These are phyloP conservation scores for Candolleomyces eurysporus DNA, from an alignment of 768 basidiomycete species.

Conservation along the genomic window DNA sequence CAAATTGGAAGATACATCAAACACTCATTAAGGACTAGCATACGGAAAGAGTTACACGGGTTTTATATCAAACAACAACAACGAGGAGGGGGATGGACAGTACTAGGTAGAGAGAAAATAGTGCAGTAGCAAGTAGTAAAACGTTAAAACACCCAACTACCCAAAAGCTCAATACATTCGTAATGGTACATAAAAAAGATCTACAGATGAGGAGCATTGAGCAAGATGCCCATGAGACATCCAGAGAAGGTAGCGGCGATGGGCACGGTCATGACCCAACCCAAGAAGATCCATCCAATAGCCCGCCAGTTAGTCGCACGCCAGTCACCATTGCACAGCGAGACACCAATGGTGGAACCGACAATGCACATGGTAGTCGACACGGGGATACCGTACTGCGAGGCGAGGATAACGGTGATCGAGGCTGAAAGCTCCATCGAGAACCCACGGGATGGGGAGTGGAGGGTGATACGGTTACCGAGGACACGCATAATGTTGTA, in stretches of 20 bases:
- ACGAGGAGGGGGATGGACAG: too few relatives aligned
- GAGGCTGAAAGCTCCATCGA: slow-evolving; percentile 26
- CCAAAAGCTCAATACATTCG: background rate
- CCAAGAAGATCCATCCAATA: slow-evolving; percentile 25
- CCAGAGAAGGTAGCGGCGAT: slow-evolving; percentile 17
- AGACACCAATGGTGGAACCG: slow-evolving; percentile 25
- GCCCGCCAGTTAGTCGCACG: slow-evolving; percentile 25
- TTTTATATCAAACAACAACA: too few relatives aligned
- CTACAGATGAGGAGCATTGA: slow-evolving; percentile 25
- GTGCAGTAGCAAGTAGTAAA: too few relatives aligned
- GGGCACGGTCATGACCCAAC: slow-evolving; percentile 26
- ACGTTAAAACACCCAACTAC: too few relatives aligned
- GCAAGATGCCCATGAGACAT: slow-evolving; percentile 23
- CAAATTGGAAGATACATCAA: too few relatives aligned
- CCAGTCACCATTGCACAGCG: slow-evolving; percentile 25
- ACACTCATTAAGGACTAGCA: too few relatives aligned
- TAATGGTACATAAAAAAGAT: background rate
- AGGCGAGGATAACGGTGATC: slow-evolving; percentile 28
- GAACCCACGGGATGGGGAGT: slow-evolving; percentile 27
- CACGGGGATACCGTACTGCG: slow-evolving; percentile 26
- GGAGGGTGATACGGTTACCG: slow-evolving; percentile 27
- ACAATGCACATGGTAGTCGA: slow-evolving; percentile 28
- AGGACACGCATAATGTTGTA: slow-evolving; percentile 30
- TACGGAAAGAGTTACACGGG: too few relatives aligned
- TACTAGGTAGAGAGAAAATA: too few relatives aligned